Evolutionary conservation across 176 grass and related monocot species (phyloP).

Genomic region (Lolium perenne): DNA sequence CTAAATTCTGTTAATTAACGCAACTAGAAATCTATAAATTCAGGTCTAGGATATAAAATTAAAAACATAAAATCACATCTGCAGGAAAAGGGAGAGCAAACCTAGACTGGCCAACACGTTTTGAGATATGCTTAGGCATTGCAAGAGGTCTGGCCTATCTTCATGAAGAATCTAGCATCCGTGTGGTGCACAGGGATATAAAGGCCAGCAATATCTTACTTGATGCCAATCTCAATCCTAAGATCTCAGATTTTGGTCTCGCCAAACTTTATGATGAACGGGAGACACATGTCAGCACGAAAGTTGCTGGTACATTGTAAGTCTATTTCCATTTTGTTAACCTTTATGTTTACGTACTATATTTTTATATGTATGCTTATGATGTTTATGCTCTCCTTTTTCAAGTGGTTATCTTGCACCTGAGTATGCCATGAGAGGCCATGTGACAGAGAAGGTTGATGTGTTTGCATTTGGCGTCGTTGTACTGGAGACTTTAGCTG

Average conservation of each 20-base stretch:
- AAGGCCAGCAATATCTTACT: slow-evolving; percentile 76
- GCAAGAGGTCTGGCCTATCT: too few species aligned
- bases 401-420: slow-evolving; percentile 76
- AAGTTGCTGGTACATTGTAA: slow-evolving; percentile 82
- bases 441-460: slow-evolving; percentile 66
- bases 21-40: too few species aligned
- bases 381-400: not conserved
- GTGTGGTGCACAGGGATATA: too few species aligned
- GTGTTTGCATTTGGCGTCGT: slow-evolving; percentile 64
- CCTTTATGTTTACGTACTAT: too few species aligned
- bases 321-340: not conserved
- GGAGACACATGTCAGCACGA: slow-evolving; percentile 78
- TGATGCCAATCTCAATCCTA: slow-evolving; percentile 63
- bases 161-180: too few species aligned
- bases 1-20: too few species aligned
- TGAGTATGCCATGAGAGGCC: slow-evolving; percentile 76
- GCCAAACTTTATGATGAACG: slow-evolving; percentile 81
- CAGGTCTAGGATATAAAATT: not conserved
- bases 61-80: not conserved
- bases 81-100: slow-evolving; percentile 50
- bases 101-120: slow-evolving; percentile 61
- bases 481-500: slow-evolving; percentile 46
- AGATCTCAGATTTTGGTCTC: slow-evolving; percentile 79
- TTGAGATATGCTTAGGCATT: slow-evolving; percentile 72
- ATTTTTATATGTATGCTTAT: too few species aligned